phyloP scores from a whole-genome alignment of 1,284 basidiomycete genomes.

The Sanghuangporus sanghuang region DNA sequence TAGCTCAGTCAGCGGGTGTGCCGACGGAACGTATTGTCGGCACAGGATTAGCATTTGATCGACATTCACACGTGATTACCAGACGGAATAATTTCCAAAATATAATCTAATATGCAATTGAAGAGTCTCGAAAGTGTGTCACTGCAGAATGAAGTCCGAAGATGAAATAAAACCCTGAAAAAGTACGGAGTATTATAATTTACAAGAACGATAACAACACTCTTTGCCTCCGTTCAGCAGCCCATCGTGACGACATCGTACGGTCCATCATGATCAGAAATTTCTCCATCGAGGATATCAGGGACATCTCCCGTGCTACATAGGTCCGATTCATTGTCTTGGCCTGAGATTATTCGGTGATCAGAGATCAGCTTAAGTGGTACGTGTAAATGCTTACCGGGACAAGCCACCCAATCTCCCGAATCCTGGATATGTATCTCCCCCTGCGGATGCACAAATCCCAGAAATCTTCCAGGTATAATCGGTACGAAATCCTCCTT shows the following conservation, averaged over 20 bases:
- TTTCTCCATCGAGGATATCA: constrained; percentile 18
- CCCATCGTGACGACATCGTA: constrained; percentile 23
- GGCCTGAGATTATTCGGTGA: background rate
- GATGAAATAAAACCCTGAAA: too few species aligned
- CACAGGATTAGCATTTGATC: background rate
- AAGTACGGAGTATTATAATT: background rate
- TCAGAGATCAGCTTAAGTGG: background rate
- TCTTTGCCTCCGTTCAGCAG: constrained; percentile 6
- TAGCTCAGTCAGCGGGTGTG: background rate
- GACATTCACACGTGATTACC: background rate
- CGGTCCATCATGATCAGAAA: constrained; percentile 21
- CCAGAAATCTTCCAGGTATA: constrained; percentile 27
- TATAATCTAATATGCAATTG: background rate
- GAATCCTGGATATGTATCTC: constrained; percentile 27
- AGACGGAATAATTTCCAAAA: background rate
- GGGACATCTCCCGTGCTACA: constrained; percentile 19
- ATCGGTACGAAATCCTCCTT: constrained; percentile 28
- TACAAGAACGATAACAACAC: background rate
- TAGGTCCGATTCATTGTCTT: constrained; percentile 17
- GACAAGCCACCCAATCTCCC: constrained; percentile 22
- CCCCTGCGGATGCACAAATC: constrained; percentile 26
- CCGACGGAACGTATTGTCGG: background rate
- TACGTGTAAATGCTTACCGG: constrained; percentile 16
- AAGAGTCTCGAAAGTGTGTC: too few species aligned
- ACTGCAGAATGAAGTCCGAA: too few species aligned